Percentiles rank a stretch among this genome's conserved stretches.
phyloP scores from a whole-genome alignment of 768 basidiomycete species.

The Boletus reticulatus region DNA sequence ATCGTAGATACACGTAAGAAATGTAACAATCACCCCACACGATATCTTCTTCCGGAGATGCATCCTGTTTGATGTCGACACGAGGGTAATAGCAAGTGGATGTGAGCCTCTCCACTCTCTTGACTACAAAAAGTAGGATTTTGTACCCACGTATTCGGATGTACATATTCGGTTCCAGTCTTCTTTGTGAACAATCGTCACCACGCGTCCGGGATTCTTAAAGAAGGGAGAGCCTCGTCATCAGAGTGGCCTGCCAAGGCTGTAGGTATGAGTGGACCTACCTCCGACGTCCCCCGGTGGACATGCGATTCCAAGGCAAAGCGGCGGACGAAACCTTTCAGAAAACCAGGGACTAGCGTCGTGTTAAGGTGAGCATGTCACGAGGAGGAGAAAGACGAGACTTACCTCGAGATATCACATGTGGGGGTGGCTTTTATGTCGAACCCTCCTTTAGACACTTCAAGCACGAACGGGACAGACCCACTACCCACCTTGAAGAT shows the following conservation, averaged over 20 bases:
- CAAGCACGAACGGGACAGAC: not conserved
- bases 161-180: constrained; percentile 77
- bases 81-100: not conserved
- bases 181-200: constrained; percentile 82
- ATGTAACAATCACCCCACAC: constrained; percentile 59
- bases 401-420: not conserved
- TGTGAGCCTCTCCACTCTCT: too few relatives aligned
- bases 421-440: not conserved
- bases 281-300: constrained; percentile 87
- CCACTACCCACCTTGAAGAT: not conserved
- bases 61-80: constrained; percentile 15
- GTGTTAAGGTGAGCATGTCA: not conserved
- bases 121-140: too few relatives aligned
- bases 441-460: not conserved
- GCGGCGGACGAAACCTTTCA: constrained; percentile 86
- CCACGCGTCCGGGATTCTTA: constrained; percentile 82
- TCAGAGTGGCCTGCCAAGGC: constrained; percentile 81
- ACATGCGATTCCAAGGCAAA: constrained; percentile 92
- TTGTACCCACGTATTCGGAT: constrained; percentile 42
- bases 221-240: constrained; percentile 47
- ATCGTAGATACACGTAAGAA: not conserved
- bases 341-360: constrained; percentile 64
- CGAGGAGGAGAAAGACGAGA: not conserved
- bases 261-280: constrained; percentile 22
- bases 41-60: constrained; percentile 26